A percentile compares a stretch with the other conserved stretches of the same genome.
These are phyloP conservation scores for Suillus luteus DNA, from an alignment of 768 basidiomycete species.

Conservation along the genomic window DNA sequence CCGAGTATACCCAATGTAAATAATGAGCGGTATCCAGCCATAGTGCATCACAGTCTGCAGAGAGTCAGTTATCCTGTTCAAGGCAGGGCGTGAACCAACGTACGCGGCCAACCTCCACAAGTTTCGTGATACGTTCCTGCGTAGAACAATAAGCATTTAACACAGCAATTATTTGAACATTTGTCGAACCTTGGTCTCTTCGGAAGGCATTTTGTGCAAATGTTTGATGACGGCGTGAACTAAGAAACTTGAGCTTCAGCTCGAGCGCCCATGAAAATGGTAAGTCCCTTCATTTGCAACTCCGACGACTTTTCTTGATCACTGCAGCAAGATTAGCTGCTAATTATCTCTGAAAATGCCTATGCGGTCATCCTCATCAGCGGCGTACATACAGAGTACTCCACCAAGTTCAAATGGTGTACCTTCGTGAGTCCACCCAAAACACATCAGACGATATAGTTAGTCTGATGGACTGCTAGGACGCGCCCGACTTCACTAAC, in stretches of 20 bases:
- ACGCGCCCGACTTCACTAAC: conserved; percentile 73
- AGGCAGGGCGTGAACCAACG: conserved; percentile 29
- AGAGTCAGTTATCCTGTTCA: conserved; percentile 8
- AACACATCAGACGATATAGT: neutral
- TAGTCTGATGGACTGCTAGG: conserved; percentile 37
- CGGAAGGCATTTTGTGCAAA: conserved; percentile 68
- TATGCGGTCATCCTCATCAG: conserved; percentile 48
- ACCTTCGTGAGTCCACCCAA: conserved; percentile 36
- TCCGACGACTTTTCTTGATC: conserved; percentile 28
- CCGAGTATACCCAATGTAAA: conserved; percentile 91
- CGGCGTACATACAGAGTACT: conserved; percentile 41
- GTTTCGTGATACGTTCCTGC: conserved; percentile 82
- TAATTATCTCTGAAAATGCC: conserved; percentile 41
- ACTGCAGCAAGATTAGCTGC: conserved; percentile 9
- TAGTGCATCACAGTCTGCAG: conserved; percentile 86
- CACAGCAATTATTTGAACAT: neutral
- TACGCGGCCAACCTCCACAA: conserved; percentile 81
- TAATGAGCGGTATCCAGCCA: conserved; percentile 95
- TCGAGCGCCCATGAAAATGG: conserved; percentile 9
- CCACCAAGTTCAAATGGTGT: conserved; percentile 31
- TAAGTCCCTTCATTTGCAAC: conserved; percentile 27
- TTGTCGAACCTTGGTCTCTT: conserved; percentile 78
- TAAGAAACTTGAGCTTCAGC: conserved; percentile 8
- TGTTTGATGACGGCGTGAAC: conserved; percentile 6
- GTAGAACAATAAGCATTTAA: neutral